These are phyloP conservation scores for Anthostomella pinea DNA, from an alignment of 2,329 filamentous ascomycete species.

Conservation along the genomic window DNA sequence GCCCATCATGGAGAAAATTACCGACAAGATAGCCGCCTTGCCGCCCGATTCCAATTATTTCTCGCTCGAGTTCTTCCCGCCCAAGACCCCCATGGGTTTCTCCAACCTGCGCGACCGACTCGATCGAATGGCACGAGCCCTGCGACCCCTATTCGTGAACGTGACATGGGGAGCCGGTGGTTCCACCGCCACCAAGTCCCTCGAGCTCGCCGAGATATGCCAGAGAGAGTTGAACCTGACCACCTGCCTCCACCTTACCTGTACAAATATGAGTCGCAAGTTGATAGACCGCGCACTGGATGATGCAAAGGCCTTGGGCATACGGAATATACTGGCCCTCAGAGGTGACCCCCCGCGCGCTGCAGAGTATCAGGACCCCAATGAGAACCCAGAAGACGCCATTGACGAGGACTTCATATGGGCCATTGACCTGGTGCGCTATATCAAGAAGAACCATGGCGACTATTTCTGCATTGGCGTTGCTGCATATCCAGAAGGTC, in stretches of 20 bases:
- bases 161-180: conserved; percentile 98
- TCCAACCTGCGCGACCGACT: conserved; percentile 90
- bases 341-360: conserved; percentile 87
- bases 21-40: conserved; percentile 89
- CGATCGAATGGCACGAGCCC: conserved; percentile 88
- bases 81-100: conserved; percentile 94
- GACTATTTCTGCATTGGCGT: conserved; percentile 97
- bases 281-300: conserved; percentile 87
- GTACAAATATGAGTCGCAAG: conserved; percentile 91
- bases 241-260: conserved; percentile 93
- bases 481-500: conserved; percentile 91
- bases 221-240: conserved; percentile 89
- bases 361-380: conserved; percentile 77
- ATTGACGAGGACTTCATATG: conserved; percentile 79
- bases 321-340: conserved; percentile 90
- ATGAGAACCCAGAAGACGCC: conserved; percentile 53
- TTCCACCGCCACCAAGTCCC: conserved; percentile 83
- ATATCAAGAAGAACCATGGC: conserved; percentile 81
- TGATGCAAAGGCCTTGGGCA: conserved; percentile 84
- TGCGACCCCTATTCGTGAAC: conserved; percentile 91
- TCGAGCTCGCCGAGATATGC: conserved; percentile 92
- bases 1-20: conserved; percentile 75
- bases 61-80: conserved; percentile 98
- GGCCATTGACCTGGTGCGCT: conserved; percentile 83
- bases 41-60: conserved; percentile 81